Base-by-base conservation (phyloP, 805 yeast genomes). In the Metschnikowia borealis region DNA sequence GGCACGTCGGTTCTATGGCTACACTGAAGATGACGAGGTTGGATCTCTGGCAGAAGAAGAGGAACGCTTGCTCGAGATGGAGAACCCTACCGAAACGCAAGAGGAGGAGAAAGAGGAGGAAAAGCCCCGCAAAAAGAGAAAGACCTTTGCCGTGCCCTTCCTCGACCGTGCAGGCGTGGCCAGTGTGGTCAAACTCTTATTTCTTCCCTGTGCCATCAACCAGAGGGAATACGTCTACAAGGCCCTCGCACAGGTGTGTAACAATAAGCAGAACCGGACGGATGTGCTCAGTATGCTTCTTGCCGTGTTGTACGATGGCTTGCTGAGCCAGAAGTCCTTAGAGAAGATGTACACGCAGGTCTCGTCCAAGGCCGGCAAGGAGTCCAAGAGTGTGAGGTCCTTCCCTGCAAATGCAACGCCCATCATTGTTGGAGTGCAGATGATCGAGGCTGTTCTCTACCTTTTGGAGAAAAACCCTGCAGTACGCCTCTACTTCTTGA, bases 81-180 rank as follows among this genome's bases (percentile, higher is more conserved):
- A 44, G 3, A 48, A 39, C 10, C 20, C 38, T 3, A 23, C 21
- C 5, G 44, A 39, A 14, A 34, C 31, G 17, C 29, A 40, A 14
- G 31, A 17, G 11, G 37, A 29, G 1, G 35, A 35, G 17, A 21
- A 40, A 6, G 31, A 20, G 11, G 37, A 29, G 2, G 43, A 39
- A 11, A 29, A 26, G 34, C 43, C 43, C 13, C 43, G 34, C 21
- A 39, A 39, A 34, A 52, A 54, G 32, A 46, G 39, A 36, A 52
- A 44, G 32, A 47, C 50, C 3, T 54, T 56, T 11, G 39, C 54
- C 1, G 74, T 86, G 2, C 87, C 95, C 2, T 66, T 91, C 54
- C 75, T 89, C 49, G 97, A 91, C 59, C 77, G 82, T 44, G 68
- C 80, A 5, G 96, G 96, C 10, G 80, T 87, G 47, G 83, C 94